These are phyloP conservation scores for Jamesozyma jinghongensis DNA, from an alignment of 805 yeast genomes.

Conservation along the genomic window DNA sequence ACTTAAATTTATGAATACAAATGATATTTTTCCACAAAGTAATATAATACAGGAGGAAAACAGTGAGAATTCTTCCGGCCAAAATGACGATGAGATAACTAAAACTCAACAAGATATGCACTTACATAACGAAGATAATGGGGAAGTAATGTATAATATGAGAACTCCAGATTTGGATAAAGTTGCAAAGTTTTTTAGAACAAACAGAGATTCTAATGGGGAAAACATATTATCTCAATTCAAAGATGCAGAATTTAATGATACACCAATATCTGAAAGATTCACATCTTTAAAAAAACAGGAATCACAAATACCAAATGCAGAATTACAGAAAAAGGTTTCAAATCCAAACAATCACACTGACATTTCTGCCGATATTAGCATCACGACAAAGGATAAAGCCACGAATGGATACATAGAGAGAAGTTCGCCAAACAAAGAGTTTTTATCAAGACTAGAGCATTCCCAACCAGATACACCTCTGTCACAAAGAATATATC, in stretches of 20 bases:
- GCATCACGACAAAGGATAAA: no score
- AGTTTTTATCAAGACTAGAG: conserved; percentile 1
- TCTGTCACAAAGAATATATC: conserved; percentile 6
- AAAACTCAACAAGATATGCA: background rate
- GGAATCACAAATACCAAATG: no score
- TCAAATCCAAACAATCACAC: no score
- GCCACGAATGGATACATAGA: no score
- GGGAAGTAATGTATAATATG: conserved; percentile 7
- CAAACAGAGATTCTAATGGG: conserved; percentile 11
- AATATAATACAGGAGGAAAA: background rate
- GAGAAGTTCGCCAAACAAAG: background rate
- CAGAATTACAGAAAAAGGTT: no score
- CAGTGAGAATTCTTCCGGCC: background rate
- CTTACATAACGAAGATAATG: background rate
- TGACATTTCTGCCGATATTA: no score
- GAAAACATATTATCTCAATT: conserved; percentile 8
- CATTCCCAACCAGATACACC: conserved; percentile 9
- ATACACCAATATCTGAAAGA: conserved; percentile 1
- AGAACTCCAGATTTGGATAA: conserved; percentile 24
- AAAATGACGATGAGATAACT: background rate
- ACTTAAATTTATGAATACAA: conserved; percentile 4
- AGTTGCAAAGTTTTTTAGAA: conserved; percentile 19
- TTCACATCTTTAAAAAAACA: no score
- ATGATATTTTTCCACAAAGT: conserved; percentile 1
- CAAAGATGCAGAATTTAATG: conserved; percentile 5